A percentile compares a stretch with the other conserved stretches of the same genome.
These are phyloP conservation scores for Podila horticola DNA, from an alignment of 192 early-diverging fungal genomes.

Conservation along the genomic window DNA sequence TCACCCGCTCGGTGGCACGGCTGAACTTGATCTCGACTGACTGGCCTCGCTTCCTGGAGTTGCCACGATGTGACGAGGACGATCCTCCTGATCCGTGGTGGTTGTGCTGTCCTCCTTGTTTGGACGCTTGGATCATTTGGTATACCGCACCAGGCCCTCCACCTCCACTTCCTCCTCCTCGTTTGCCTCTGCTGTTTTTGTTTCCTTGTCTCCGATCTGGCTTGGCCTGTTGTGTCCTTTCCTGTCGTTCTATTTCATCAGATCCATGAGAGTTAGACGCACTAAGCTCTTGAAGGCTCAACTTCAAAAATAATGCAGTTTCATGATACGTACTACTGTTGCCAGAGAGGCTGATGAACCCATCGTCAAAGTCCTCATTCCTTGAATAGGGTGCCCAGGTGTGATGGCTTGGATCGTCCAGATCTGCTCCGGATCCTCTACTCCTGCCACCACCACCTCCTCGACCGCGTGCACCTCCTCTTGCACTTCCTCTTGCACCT, in stretches of 20 bases:
- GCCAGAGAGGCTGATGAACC: background rate
- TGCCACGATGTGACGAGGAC: background rate
- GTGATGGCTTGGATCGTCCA: background rate
- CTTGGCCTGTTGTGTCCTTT: background rate
- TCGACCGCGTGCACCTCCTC: background rate
- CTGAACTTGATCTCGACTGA: conserved; percentile 4
- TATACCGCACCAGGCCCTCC: background rate
- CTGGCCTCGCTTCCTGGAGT: background rate
- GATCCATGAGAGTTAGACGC: background rate
- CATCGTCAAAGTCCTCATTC: background rate
- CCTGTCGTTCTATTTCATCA: too few relatives aligned
- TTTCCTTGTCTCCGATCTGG: background rate
- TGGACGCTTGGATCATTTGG: background rate
- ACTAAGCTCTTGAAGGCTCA: background rate
- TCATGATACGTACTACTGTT: background rate
- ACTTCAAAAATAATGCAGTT: background rate
- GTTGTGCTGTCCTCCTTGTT: background rate
- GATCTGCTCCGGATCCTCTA: background rate
- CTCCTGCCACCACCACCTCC: background rate
- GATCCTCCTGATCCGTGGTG: background rate
- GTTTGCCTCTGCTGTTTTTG: background rate
- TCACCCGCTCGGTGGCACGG: background rate
- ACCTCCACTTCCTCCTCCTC: conserved; percentile 6
- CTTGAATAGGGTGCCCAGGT: background rate
- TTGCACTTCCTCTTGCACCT: background rate